phyloP scores from a whole-genome alignment of 2,329 filamentous ascomycete species.

The Monilinia polystroma region DNA sequence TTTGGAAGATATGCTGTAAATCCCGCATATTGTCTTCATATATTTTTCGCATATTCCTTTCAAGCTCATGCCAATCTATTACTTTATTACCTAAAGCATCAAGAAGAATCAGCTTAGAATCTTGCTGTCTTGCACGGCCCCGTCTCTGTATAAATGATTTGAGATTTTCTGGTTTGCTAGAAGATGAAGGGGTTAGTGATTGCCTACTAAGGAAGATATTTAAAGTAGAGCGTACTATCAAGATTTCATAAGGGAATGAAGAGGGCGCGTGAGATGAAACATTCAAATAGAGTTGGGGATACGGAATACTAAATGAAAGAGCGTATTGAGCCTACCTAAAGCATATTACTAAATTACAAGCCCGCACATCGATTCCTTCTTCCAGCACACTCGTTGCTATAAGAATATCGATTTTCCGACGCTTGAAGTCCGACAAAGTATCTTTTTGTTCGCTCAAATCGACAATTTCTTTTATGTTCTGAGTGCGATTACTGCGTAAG shows the following conservation, averaged over 20 bases:
- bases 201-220: background rate
- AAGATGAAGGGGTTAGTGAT: background rate
- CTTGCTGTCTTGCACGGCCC: constrained; percentile 60
- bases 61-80: constrained; percentile 63
- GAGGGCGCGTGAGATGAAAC: background rate
- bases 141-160: constrained; percentile 65
- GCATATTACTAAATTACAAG: constrained; percentile 63
- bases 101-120: constrained; percentile 45
- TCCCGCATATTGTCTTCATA: constrained; percentile 41
- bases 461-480: constrained; percentile 45
- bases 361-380: constrained; percentile 66
- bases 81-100: constrained; percentile 32
- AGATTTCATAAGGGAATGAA: background rate
- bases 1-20: constrained; percentile 29
- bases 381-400: constrained; percentile 59
- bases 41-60: constrained; percentile 63
- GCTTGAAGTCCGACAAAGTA: constrained; percentile 52
- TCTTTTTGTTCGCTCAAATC: constrained; percentile 41
- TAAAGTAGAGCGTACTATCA: background rate
- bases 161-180: constrained; percentile 55
- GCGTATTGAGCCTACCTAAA: constrained; percentile 44
- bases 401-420: constrained; percentile 55
- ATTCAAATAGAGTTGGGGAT: background rate
- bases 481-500: constrained; percentile 40
- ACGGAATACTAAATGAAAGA: background rate